Evolutionary conservation across 2,329 filamentous ascomycete genomes (phyloP), one percentile per base, ranked within the genome.

Genomic region (Ophiostoma perfectum): DNA sequence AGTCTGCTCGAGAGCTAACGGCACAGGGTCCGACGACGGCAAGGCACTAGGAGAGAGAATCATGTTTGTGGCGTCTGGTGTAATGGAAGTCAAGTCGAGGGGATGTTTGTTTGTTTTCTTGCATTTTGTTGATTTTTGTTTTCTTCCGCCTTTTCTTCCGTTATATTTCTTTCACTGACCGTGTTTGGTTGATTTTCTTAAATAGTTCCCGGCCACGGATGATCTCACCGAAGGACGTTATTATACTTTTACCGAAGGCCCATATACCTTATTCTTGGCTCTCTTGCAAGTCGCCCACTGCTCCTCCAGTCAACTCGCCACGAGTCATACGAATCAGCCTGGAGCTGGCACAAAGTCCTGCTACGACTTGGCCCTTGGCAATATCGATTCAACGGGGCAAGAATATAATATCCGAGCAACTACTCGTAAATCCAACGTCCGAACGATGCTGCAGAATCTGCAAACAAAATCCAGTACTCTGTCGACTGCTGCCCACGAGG

Each of bases 271-370:
- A 9, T 4, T 16, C 49, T 55, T 55, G 49, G 49, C 49, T 55
- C n/a, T 55, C 16, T 18, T n/a, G 8, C 9, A 9, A 55, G n/a
- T 14, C 49, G 27, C 9, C 49, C 2, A 16, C 47, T 52, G 27
- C 8, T 18, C 49, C 49, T 27, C 49, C 49, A 55, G 49, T 55
- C 49, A 18, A 55, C n/a, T 55, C n/a, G 7, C 49, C 49, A 55
- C 49, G 49, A 55, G n/a, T 55, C 49, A 55, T 55, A 55, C 49
- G 12, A 55, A 55, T 55, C 49, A 27, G 49, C 49, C 49, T 55
- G 49, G 45, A 9, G n/a, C 27, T 27, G 18, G 49, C 27, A 27
- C 27, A 27, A 27, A 36, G 12, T 11, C 5, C 4, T 8, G n/a
- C 49, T 8, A 8, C 18, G 11, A 18, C 49, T 55, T 55, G 49